Percentiles rank a stretch among this genome's conserved stretches.
phyloP scores from a whole-genome alignment of 2,329 filamentous ascomycete species.

The Endoconidiophora laricicola region DNA sequence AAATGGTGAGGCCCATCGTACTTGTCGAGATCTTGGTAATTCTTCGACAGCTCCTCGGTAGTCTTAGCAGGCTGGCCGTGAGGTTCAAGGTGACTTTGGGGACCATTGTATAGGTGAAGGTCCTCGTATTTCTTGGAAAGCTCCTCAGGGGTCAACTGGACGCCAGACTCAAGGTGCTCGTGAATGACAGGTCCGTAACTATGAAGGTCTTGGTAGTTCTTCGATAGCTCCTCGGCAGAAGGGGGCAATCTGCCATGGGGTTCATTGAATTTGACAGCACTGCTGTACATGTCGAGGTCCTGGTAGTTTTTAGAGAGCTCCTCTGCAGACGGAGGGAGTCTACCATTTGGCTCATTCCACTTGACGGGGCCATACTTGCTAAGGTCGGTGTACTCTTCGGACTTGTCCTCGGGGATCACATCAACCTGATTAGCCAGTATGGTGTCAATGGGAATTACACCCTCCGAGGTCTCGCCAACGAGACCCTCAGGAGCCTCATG shows the following conservation, averaged over 20 bases:
- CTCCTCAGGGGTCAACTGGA: slow-evolving; percentile 15
- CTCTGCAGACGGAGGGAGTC: slow-evolving; percentile 18
- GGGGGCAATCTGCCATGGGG: slow-evolving; percentile 12
- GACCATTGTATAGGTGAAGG: slow-evolving; percentile 20
- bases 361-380: slow-evolving; percentile 19
- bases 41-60: slow-evolving; percentile 23
- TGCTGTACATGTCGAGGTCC: slow-evolving; percentile 26
- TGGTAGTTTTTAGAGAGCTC: slow-evolving; percentile 23
- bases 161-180: slow-evolving; percentile 16
- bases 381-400: slow-evolving; percentile 8
- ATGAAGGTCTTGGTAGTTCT: slow-evolving; percentile 22
- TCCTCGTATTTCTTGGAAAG: slow-evolving; percentile 22
- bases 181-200: slow-evolving; percentile 20
- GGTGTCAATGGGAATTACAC: slow-evolving; percentile 23
- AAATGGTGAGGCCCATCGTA: slow-evolving; percentile 18
- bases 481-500: slow-evolving; percentile 4
- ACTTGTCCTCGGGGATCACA: background rate
- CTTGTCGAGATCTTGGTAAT: slow-evolving; percentile 21
- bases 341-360: slow-evolving; percentile 23
- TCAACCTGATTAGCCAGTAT: slow-evolving; percentile 20
- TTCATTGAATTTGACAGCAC: slow-evolving; percentile 16
- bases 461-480: background rate
- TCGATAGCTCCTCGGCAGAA: slow-evolving; percentile 21
- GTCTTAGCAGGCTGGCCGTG: slow-evolving; percentile 13
- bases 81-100: slow-evolving; percentile 4